Evolutionary conservation across 495 filamentous ascomycete species (phyloP).

Genomic region (Oidiodendron maius): DNA sequence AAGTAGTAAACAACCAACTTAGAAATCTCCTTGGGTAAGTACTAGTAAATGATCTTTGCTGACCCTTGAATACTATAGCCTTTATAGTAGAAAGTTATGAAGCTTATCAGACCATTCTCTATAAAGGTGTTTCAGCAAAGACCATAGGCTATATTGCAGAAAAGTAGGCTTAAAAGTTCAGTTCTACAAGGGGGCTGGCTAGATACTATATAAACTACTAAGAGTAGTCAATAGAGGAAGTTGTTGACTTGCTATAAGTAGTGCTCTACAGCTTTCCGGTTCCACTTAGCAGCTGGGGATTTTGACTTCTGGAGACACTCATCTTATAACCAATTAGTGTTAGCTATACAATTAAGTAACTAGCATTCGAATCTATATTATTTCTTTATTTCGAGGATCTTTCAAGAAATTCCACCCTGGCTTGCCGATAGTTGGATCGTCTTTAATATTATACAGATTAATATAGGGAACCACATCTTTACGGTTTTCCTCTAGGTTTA

Average conservation of each 20-base stretch:
- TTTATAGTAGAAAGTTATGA: slow-evolving; percentile 16
- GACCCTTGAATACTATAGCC: slow-evolving; percentile 4
- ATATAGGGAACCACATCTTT: not conserved
- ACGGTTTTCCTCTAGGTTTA: not conserved
- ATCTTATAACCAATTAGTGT: not conserved
- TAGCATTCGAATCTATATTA: slow-evolving; percentile 3
- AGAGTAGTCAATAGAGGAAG: slow-evolving; percentile 22
- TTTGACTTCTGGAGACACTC: not conserved
- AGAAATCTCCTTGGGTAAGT: slow-evolving; percentile 16
- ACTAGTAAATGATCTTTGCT: slow-evolving; percentile 18
- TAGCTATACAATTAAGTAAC: slow-evolving; percentile 2
- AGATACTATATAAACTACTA: slow-evolving; percentile 20
- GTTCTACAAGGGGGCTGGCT: slow-evolving; percentile 23
- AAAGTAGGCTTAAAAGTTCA: slow-evolving; percentile 24
- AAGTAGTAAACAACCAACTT: slow-evolving; percentile 23
- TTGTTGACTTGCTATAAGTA: slow-evolving; percentile 2
- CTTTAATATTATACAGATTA: not conserved
- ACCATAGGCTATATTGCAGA: slow-evolving; percentile 17
- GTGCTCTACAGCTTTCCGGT: not conserved
- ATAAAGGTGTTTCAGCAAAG: slow-evolving; percentile 10
- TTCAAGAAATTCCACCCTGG: slow-evolving; percentile 4
- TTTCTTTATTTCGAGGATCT: not conserved
- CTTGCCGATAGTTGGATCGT: slow-evolving; percentile 3
- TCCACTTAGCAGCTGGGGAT: not conserved
- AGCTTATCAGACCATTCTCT: slow-evolving; percentile 10